A percentile compares a stretch with the other conserved stretches of the same genome.
These are phyloP conservation scores for Sugiyamaella grinbergsii DNA, from an alignment of 1,139 yeast species.

Conservation along the genomic window DNA sequence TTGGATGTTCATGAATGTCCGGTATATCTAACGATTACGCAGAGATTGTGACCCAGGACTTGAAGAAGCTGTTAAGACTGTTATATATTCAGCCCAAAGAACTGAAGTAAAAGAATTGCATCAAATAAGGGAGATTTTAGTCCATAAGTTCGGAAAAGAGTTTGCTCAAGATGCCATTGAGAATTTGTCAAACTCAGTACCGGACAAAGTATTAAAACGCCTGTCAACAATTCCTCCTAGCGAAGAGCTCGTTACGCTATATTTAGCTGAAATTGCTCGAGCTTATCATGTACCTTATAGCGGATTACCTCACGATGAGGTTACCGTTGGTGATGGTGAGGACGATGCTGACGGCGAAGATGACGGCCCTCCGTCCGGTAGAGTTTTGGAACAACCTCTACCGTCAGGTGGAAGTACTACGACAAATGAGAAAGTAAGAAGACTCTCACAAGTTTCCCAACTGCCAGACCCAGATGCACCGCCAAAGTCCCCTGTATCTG, in stretches of 20 bases:
- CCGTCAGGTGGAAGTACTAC: slow-evolving; percentile 28
- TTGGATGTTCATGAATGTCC: no score
- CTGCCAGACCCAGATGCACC: slow-evolving; percentile 35
- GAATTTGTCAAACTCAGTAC: slow-evolving; percentile 57
- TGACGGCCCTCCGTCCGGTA: slow-evolving; percentile 40
- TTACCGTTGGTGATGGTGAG: slow-evolving; percentile 35
- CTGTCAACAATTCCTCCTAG: slow-evolving; percentile 71
- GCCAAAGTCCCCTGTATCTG: slow-evolving; percentile 49
- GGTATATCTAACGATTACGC: slow-evolving; percentile 6
- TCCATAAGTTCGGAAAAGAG: slow-evolving; percentile 63
- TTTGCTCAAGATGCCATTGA: slow-evolving; percentile 66
- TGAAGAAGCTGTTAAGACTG: slow-evolving; percentile 71
- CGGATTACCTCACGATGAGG: slow-evolving; percentile 49
- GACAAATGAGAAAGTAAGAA: slow-evolving; percentile 24
- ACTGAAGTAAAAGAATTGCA: slow-evolving; percentile 75
- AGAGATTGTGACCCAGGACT: slow-evolving; percentile 62
- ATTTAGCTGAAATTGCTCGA: slow-evolving; percentile 76
- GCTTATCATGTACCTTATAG: slow-evolving; percentile 79
- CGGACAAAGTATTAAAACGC: slow-evolving; percentile 63
- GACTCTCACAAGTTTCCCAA: slow-evolving; percentile 31
- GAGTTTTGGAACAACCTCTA: slow-evolving; percentile 32
- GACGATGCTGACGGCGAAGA: slow-evolving; percentile 40
- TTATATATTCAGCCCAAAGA: slow-evolving; percentile 69
- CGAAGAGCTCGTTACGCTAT: slow-evolving; percentile 63
- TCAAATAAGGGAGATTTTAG: slow-evolving; percentile 62